phyloP scores from a whole-genome alignment of 2,329 filamentous ascomycete species.

The Coniochaeta sp. region DNA sequence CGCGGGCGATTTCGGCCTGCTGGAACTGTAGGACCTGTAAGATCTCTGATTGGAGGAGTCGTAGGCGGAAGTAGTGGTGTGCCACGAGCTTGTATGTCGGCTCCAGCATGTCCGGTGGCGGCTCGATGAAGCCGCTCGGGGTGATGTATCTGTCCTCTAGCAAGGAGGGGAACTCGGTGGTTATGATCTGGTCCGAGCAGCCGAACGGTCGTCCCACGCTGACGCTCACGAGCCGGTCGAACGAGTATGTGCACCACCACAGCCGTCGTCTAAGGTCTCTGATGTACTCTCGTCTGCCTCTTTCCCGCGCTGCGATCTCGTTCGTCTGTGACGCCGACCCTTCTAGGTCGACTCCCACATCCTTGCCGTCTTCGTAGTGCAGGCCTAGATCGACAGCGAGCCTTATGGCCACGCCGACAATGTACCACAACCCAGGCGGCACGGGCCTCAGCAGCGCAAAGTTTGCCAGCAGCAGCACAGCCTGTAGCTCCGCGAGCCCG shows the following conservation, averaged over 20 bases:
- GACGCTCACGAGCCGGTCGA: conserved; percentile 89
- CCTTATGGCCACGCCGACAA: conserved; percentile 86
- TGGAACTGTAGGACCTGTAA: conserved; percentile 89
- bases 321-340: conserved; percentile 31
- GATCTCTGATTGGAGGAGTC: conserved; percentile 89
- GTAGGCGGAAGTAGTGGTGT: conserved; percentile 85
- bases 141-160: conserved; percentile 88
- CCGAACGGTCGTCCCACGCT: conserved; percentile 92
- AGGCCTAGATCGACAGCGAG: conserved; percentile 86
- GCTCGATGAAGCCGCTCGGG: conserved; percentile 61
- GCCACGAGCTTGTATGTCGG: conserved; percentile 87
- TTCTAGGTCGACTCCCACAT: conserved; percentile 52
- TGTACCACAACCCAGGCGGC: conserved; percentile 93
- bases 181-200: conserved; percentile 93
- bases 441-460: conserved; percentile 89
- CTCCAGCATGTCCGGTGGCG: conserved; percentile 46
- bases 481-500: conserved; percentile 87
- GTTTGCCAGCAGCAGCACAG: conserved; percentile 82
- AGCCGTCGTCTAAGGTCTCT: conserved; percentile 79
- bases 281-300: conserved; percentile 69
- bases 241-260: conserved; percentile 96
- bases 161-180: conserved; percentile 85
- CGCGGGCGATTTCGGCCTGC: conserved; percentile 72
- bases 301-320: conserved; percentile 38
- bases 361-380: conserved; percentile 82